Evolutionary conservation across 2,329 filamentous ascomycete species (phyloP).

Genomic region (Ascochyta rabiei): DNA sequence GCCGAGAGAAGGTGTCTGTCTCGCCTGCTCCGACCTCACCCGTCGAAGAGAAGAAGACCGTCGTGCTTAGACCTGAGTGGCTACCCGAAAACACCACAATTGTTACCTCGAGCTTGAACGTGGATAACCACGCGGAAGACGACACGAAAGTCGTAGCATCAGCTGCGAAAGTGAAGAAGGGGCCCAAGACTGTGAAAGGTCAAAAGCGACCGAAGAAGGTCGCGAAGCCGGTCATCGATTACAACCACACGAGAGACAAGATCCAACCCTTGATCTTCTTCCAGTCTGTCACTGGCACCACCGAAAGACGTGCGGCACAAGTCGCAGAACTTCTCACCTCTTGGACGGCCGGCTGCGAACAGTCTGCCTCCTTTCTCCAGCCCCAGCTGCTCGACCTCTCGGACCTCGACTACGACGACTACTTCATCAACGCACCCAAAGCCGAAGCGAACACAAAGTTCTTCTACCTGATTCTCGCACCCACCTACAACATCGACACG

Average conservation of each 20-base stretch:
- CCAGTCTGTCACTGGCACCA: constrained; percentile 84
- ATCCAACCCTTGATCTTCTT: constrained; percentile 84
- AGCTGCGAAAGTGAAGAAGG: constrained; percentile 36
- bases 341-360: constrained; percentile 44
- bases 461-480: constrained; percentile 84
- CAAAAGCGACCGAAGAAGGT: constrained; percentile 35
- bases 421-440: constrained; percentile 80
- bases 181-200: constrained; percentile 49
- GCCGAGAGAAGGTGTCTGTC: constrained; percentile 35
- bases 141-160: constrained; percentile 24
- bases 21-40: constrained; percentile 43
- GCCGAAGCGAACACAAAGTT: constrained; percentile 61
- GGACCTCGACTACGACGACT: constrained; percentile 90
- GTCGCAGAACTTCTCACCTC: constrained; percentile 64
- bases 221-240: constrained; percentile 22
- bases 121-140: constrained; percentile 41
- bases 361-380: constrained; percentile 53
- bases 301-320: constrained; percentile 72
- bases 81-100: constrained; percentile 42
- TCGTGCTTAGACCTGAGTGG: constrained; percentile 45
- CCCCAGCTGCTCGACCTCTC: constrained; percentile 78
- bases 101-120: constrained; percentile 23
- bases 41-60: constrained; percentile 37
- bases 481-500: constrained; percentile 94
- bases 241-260: constrained; percentile 47